Base-by-base conservation (phyloP, 2,329 filamentous ascomycete genomes). In the Diaporthe australafricana region DNA sequence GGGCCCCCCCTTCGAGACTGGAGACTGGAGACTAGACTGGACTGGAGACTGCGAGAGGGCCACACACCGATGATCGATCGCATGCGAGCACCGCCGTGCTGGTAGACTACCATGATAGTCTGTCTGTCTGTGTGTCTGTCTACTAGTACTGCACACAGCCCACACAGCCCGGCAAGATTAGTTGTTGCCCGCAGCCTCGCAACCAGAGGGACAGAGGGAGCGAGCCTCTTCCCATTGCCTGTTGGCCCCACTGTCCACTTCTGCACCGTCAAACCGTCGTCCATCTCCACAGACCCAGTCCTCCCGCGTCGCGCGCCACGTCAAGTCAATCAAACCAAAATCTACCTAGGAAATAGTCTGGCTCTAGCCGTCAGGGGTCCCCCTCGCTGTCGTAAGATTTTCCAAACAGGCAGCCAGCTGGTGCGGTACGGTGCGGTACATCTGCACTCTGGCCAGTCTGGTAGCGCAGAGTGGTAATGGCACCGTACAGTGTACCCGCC, bases 301-400 rank as follows among this genome's bases (percentile, higher is more conserved):
- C 60, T 65, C 60, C 60, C 45, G 60, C 60, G 60, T 25, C 60
- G 42, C 60, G 60, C 60, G 60, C 60, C 60, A 45, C 60, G 60
- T 65, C 60, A 50, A 65, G 40, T 62, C 60, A 65, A 65, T 50
- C 60, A 65, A 65, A 65, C 60, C 42, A 65, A n/a, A 50, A 38
- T 65, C 60, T 45, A 45, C 45, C 60, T 50, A 20, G 30, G 60
- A 14, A 11, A 38, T 65, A 27, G 60, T 38, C 60, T 65, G 60
- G 60, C 12, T 35, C 17, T 65, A 50, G 40, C 30, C 12, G n/a
- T 17, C 60, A 65, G 42, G 60, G 60, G 60, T 65, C 60, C 60
- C 60, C 60, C 60, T 65, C 60, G 45, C n/a, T 20, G 8, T 38
- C 45, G 60, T 50, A 65, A 65, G 60, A 65, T 65, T 65, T 50